Base-by-base conservation (phyloP, 1,284 basidiomycete genomes). In the Moesziomyces sp. region DNA sequence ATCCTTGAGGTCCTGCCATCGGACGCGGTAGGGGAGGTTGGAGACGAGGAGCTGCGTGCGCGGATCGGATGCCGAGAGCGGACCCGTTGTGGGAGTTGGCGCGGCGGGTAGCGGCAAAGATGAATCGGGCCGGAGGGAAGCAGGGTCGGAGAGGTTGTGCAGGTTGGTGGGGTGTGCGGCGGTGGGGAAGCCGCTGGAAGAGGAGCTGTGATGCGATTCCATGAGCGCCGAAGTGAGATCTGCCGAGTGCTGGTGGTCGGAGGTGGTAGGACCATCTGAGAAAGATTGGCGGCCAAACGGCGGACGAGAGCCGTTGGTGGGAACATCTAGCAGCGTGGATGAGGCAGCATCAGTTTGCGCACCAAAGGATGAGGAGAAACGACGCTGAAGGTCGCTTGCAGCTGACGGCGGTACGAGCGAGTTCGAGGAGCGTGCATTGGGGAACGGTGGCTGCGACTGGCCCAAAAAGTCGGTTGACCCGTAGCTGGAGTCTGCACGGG, bases 31-130 rank as follows among this genome's bases (percentile, higher is more conserved):
- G 4, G 85, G 85, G 45, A 85, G 65, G 52, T 85, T 85, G 23
- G 72, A 77, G 26, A 83, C 76, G 43, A 71, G 61, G 16, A 83
- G 71, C 85, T 95, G 93, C 0, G 93, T 94, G 54, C 93, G 88
- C 0, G 93, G 96, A 84, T 97, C 94, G 24, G 72, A 76, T 10
- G 79, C 78, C 16, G 79, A 78, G 34, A 76, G 70, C 2, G 76
- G 70, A 13, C 76, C 76, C 2, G 76, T 72, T 5, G 55, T 63
- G 24, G 76, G 66, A n/a, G 64, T 45, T 14, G 58, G 34, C 30
- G 56, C 46, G 16, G 53, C 35, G 28, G 18, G n/a, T 46, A 13
- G 53, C 26, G 26, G 26, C 30, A 34, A 34, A 34, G 30, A 10
- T 34, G 30, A 11, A 34, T 34, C 30, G 30, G 30, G 30, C 10